phyloP scores from a whole-genome alignment of 2,329 filamentous ascomycete genomes.

The Aspergillus clavatus region DNA sequence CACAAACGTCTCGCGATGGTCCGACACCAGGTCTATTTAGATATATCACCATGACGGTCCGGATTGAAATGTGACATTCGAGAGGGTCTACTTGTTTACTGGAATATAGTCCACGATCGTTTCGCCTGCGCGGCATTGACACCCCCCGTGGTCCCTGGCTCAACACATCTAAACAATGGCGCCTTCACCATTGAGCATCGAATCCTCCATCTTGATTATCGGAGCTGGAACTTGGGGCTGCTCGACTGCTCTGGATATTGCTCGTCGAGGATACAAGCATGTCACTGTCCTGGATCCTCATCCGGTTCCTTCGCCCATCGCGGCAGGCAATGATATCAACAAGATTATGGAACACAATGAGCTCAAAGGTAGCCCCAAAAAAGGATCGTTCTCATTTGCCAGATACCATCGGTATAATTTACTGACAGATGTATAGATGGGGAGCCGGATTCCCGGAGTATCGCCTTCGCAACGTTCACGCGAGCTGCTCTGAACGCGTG shows the following conservation, averaged over 20 bases:
- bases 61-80: too few relatives aligned
- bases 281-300: slow-evolving; percentile 48
- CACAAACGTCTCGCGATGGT: not conserved
- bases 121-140: too few relatives aligned
- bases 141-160: too few relatives aligned
- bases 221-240: slow-evolving; percentile 51
- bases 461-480: slow-evolving; percentile 21
- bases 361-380: slow-evolving; percentile 27
- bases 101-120: not conserved
- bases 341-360: slow-evolving; percentile 43
- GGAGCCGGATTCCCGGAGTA: slow-evolving; percentile 13
- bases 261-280: slow-evolving; percentile 46
- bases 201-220: slow-evolving; percentile 38
- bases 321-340: slow-evolving; percentile 50
- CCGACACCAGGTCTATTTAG: too few relatives aligned
- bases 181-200: slow-evolving; percentile 1
- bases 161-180: too few relatives aligned
- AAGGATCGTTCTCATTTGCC: too few relatives aligned
- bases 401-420: not conserved
- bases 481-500: slow-evolving; percentile 37
- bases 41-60: too few relatives aligned
- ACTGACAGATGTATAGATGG: slow-evolving; percentile 10
- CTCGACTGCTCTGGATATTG: slow-evolving; percentile 50
- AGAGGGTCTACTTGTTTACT: too few relatives aligned
- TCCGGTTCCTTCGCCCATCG: slow-evolving; percentile 43